Conservation (phyloP, 495 filamentous ascomycete genomes). For the Podospora conica region DNA sequence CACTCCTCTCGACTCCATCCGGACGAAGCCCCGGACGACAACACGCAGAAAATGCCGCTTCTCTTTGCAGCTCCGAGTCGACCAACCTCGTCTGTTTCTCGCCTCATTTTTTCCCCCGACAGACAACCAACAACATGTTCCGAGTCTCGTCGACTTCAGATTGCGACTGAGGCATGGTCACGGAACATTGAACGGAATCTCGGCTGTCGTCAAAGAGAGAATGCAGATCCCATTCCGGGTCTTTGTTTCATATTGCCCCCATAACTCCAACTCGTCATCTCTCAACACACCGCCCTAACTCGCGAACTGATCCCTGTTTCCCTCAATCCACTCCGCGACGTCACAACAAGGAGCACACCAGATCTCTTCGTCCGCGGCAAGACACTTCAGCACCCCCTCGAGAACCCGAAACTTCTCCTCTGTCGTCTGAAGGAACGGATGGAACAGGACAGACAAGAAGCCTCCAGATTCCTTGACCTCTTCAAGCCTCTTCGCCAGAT, state of each 20-base stretch:
- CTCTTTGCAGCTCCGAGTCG: neutral
- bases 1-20: neutral
- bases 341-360: constrained; percentile 26
- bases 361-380: constrained; percentile 18
- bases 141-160: neutral
- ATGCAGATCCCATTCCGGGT: neutral
- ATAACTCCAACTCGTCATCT: neutral
- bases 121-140: neutral
- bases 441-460: constrained; percentile 30
- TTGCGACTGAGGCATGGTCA: neutral
- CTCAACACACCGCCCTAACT: neutral
- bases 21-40: neutral
- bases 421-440: constrained; percentile 26
- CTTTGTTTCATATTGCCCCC: neutral
- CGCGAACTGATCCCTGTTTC: constrained; percentile 10
- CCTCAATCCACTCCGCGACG: constrained; percentile 21
- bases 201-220: neutral
- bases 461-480: constrained; percentile 12
- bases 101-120: neutral
- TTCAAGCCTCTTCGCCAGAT: constrained; percentile 23
- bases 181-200: neutral
- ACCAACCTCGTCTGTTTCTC: neutral
- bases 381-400: constrained; percentile 19
- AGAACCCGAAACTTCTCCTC: constrained; percentile 25
- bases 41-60: neutral